phyloP scores from a whole-genome alignment of 1,284 basidiomycete species.

The Grifola frondosa region DNA sequence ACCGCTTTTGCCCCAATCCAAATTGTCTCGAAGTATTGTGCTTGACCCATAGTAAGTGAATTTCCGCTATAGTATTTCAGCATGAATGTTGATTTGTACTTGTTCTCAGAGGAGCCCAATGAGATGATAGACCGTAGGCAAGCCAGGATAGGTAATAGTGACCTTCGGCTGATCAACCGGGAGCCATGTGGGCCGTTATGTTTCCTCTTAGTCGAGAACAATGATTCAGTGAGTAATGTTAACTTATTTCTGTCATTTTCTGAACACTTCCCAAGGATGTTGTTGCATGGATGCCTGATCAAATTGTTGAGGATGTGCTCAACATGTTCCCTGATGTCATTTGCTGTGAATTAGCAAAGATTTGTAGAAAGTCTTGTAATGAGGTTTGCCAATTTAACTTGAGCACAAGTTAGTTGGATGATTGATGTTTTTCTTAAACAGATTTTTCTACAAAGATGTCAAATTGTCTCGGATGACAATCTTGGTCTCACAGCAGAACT shows the following conservation, averaged over 20 bases:
- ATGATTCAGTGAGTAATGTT: background rate
- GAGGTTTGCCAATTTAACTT: no score
- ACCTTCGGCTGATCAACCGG: background rate
- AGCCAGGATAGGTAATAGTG: background rate
- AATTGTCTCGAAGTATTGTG: constrained; percentile 26
- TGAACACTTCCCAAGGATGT: no score
- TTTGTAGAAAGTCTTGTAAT: constrained; percentile 39
- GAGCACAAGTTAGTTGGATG: constrained; percentile 9
- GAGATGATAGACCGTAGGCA: background rate
- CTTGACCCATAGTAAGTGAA: constrained; percentile 23
- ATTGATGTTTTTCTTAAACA: constrained; percentile 13
- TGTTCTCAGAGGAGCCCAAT: constrained; percentile 1
- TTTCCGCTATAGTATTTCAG: background rate
- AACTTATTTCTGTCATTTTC: background rate
- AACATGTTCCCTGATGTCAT: constrained; percentile 33
- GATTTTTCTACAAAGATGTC: constrained; percentile 28
- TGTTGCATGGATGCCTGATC: no score
- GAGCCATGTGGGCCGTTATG: constrained; percentile 12
- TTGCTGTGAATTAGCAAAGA: constrained; percentile 39
- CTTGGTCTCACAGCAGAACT: background rate
- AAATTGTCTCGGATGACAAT: constrained; percentile 13
- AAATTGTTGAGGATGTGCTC: constrained; percentile 12
- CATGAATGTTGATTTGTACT: background rate
- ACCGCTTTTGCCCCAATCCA: constrained; percentile 33
- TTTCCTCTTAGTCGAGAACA: constrained; percentile 2